A percentile compares a stretch with the other conserved stretches of the same genome.
Conservation (phyloP, 768 basidiomycete species). For the Candolleomyces efflorescens region DNA sequence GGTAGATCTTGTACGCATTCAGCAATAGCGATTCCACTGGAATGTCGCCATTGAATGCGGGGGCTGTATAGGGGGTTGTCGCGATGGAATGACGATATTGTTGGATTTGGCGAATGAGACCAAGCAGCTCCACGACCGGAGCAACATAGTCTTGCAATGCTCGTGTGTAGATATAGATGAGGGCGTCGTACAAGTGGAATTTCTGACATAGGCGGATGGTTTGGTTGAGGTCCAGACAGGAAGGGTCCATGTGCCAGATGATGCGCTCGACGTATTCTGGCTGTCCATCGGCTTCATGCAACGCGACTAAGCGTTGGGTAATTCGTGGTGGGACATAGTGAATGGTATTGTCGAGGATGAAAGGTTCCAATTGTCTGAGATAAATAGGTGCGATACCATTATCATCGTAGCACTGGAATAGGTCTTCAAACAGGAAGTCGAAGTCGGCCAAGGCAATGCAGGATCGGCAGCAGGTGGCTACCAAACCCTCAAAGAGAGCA, state of each 20-base stretch:
- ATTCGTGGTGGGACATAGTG: constrained; percentile 80
- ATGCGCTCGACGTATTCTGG: constrained; percentile 80
- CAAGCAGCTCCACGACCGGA: constrained; percentile 81
- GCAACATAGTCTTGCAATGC: constrained; percentile 86
- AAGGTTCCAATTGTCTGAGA: constrained; percentile 74
- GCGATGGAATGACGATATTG: constrained; percentile 22
- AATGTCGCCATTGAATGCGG: constrained; percentile 22
- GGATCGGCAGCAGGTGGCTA: constrained; percentile 70
- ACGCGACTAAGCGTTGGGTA: constrained; percentile 75
- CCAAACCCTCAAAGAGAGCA: constrained; percentile 83
- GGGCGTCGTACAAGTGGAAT: constrained; percentile 84
- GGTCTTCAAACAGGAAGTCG: constrained; percentile 89
- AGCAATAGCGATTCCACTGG: constrained; percentile 52
- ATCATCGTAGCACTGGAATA: constrained; percentile 87
- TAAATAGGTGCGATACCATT: constrained; percentile 83
- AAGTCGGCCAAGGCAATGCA: constrained; percentile 77
- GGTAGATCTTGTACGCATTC: constrained; percentile 89
- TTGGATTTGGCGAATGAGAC: constrained; percentile 67
- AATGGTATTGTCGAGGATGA: constrained; percentile 72
- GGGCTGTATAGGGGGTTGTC: constrained; percentile 8
- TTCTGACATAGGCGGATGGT: constrained; percentile 81
- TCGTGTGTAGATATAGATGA: constrained; percentile 90
- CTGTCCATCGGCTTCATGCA: constrained; percentile 68
- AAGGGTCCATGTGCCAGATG: constrained; percentile 95
- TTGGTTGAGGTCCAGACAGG: constrained; percentile 90